A percentile compares a stretch with the other conserved stretches of the same genome.
phyloP scores from a whole-genome alignment of 2,329 filamentous ascomycete species.

The Fusarium sarcochroum region DNA sequence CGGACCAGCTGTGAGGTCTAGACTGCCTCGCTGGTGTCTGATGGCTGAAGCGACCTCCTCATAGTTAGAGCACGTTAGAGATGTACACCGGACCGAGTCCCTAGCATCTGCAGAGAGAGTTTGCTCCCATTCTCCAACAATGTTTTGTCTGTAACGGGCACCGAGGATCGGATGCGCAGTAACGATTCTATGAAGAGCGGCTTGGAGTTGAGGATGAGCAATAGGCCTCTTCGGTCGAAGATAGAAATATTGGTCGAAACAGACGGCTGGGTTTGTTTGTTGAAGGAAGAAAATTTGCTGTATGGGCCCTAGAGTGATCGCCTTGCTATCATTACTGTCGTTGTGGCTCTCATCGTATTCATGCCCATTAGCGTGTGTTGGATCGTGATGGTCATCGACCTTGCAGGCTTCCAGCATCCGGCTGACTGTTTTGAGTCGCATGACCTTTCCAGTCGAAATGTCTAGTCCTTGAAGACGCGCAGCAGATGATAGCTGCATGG shows the following conservation, averaged over 20 bases:
- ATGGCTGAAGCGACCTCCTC: slow-evolving; percentile 15
- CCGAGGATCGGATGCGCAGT: slow-evolving; percentile 17
- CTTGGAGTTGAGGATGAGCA: neutral
- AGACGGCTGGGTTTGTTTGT: slow-evolving; percentile 10
- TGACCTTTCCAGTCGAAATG: slow-evolving; percentile 9
- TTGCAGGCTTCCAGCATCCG: slow-evolving; percentile 7
- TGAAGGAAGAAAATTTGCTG: slow-evolving; percentile 30
- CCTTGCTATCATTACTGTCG: too few relatives aligned
- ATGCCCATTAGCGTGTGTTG: neutral
- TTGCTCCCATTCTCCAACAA: slow-evolving; percentile 12
- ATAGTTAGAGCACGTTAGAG: slow-evolving; percentile 11
- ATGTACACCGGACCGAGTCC: slow-evolving; percentile 4
- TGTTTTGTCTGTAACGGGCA: slow-evolving; percentile 3
- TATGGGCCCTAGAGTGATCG: slow-evolving; percentile 10
- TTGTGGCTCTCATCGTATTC: neutral
- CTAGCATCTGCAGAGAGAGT: slow-evolving; percentile 6
- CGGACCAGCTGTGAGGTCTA: slow-evolving; percentile 8
- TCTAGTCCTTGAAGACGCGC: slow-evolving; percentile 9
- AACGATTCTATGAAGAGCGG: slow-evolving; percentile 10
- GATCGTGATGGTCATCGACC: neutral
- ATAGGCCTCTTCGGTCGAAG: slow-evolving; percentile 6
- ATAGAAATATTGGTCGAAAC: slow-evolving; percentile 24
- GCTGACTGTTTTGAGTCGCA: slow-evolving; percentile 10
- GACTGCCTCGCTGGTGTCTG: slow-evolving; percentile 9
- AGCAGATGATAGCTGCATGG: slow-evolving; percentile 29